Percentiles rank a stretch among this genome's conserved stretches.
phyloP scores from a whole-genome alignment of 306 rosid genomes.

The Begonia peltatifolia region DNA sequence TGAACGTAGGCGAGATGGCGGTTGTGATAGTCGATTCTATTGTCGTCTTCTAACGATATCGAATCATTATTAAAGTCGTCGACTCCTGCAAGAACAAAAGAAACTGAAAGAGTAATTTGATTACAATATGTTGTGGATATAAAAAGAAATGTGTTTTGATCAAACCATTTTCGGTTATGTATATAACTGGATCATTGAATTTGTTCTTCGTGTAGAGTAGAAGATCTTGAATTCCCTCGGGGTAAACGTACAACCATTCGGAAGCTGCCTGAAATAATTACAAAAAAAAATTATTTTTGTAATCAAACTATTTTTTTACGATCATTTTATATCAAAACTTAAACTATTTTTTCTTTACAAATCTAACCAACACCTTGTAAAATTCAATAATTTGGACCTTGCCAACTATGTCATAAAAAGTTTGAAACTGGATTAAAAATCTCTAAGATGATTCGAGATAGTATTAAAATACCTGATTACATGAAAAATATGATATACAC shows the following conservation, averaged over 20 bases:
- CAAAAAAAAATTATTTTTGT: too few relatives aligned
- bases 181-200: conserved; percentile 20
- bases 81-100: conserved; percentile 8
- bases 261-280: conserved; percentile 9
- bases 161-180: conserved; percentile 28
- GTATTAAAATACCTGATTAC: too few relatives aligned
- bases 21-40: conserved; percentile 14
- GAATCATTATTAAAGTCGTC: conserved; percentile 10
- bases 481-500: too few relatives aligned
- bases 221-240: conserved; percentile 15
- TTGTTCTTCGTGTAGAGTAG: conserved; percentile 16
- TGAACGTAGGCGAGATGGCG: conserved; percentile 11
- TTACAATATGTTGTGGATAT: neutral
- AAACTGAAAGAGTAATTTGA: too few relatives aligned
- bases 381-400: too few relatives aligned
- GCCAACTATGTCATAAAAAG: too few relatives aligned
- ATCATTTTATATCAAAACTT: too few relatives aligned
- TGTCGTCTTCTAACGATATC: conserved; percentile 12
- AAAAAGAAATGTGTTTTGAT: neutral
- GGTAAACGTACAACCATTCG: conserved; percentile 15
- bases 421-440: too few relatives aligned
- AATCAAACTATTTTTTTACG: neutral
- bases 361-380: neutral
- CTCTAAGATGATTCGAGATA: too few relatives aligned
- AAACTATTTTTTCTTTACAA: neutral